Conservation (phyloP, 805 yeast species). For the Candida jianshihensis region DNA sequence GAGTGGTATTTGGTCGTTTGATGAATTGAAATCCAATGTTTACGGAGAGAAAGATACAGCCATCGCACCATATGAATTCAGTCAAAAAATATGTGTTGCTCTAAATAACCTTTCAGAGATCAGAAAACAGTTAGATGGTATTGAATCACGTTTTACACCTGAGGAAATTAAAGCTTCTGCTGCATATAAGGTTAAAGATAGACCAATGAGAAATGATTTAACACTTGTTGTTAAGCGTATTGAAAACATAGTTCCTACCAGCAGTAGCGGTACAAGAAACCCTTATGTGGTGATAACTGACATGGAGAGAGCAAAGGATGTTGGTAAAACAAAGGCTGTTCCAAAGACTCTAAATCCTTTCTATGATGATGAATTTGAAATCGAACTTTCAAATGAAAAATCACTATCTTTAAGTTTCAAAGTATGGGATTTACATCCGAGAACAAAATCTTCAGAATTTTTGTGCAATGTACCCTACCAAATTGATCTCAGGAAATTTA, state of each 20-base stretch:
- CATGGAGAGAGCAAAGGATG: conserved; percentile 41
- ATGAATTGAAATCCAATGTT: conserved; percentile 46
- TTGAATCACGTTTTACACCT: conserved; percentile 54
- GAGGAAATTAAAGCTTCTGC: conserved; percentile 38
- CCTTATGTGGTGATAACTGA: conserved; percentile 62
- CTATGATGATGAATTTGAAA: conserved; percentile 86
- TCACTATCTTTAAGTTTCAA: conserved; percentile 47
- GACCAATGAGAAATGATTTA: conserved; percentile 43
- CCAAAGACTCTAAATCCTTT: conserved; percentile 59
- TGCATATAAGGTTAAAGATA: conserved; percentile 22
- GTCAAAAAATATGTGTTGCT: conserved; percentile 62
- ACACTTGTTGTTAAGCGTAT: conserved; percentile 59
- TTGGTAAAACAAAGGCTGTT: conserved; percentile 66
- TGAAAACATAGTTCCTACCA: conserved; percentile 46
- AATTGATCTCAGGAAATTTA: conserved; percentile 55
- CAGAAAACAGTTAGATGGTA: conserved; percentile 37
- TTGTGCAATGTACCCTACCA: conserved; percentile 59
- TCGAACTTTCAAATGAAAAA: conserved; percentile 31
- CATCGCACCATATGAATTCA: conserved; percentile 53
- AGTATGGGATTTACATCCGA: conserved; percentile 60
- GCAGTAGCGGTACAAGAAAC: conserved; percentile 40
- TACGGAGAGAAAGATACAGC: conserved; percentile 29
- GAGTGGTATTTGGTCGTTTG: conserved; percentile 35
- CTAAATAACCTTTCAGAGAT: conserved; percentile 58
- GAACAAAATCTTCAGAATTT: conserved; percentile 46